Evolutionary conservation across 495 filamentous ascomycete species (phyloP).

Genomic region (Annulohypoxylon maeteangense): DNA sequence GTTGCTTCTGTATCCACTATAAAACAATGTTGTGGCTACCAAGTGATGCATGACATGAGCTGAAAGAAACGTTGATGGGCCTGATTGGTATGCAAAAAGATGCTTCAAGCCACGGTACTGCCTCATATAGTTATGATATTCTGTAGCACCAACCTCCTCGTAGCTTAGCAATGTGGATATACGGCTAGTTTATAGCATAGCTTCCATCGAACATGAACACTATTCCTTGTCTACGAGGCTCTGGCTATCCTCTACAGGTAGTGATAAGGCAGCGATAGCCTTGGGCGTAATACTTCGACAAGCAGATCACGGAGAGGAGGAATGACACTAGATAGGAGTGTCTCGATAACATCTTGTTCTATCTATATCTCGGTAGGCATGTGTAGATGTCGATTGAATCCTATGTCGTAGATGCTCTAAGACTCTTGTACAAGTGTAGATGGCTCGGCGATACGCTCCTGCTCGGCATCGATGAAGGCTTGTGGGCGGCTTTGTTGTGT

Average conservation of each 20-base stretch:
- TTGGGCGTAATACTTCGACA: neutral
- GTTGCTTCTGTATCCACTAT: neutral
- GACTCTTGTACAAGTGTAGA: neutral
- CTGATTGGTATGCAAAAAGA: neutral
- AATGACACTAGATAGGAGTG: neutral
- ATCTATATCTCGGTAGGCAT: neutral
- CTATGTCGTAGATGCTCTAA: neutral
- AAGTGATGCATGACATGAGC: neutral
- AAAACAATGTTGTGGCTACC: neutral
- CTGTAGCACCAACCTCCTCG: neutral
- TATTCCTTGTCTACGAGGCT: neutral
- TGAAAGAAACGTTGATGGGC: neutral
- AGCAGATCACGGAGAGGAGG: neutral
- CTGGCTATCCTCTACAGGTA: neutral
- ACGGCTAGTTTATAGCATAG: neutral
- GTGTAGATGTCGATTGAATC: neutral
- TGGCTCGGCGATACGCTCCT: slow-evolving; percentile 22
- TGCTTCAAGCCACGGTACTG: neutral
- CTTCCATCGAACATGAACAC: neutral
- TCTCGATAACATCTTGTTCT: neutral
- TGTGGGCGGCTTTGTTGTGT: slow-evolving; percentile 44
- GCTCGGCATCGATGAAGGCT: slow-evolving; percentile 44
- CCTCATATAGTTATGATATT: neutral
- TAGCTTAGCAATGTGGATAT: neutral
- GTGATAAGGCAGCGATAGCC: neutral